Evolutionary conservation across 169 alveolate species (phyloP).

Genomic region (Theileria parva): DNA sequence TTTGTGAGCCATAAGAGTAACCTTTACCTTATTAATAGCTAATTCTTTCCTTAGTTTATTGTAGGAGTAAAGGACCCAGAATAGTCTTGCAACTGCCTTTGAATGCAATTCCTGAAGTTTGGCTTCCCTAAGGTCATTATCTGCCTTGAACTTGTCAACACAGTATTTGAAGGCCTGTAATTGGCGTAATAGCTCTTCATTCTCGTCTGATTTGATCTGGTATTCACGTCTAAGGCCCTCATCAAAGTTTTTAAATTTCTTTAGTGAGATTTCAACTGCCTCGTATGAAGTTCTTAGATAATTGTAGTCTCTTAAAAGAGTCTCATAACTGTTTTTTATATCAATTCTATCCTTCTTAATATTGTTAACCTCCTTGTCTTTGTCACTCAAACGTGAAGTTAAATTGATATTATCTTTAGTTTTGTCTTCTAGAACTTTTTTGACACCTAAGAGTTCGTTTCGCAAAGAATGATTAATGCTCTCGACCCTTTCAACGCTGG

Average conservation of each 20-base stretch:
- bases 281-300: not conserved
- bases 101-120: slow-evolving; percentile 9
- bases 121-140: not conserved
- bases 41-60: slow-evolving; percentile 8
- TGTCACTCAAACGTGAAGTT: slow-evolving; percentile 7
- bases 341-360: not conserved
- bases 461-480: slow-evolving; percentile 15
- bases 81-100: slow-evolving; percentile 5
- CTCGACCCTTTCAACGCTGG: slow-evolving; percentile 32
- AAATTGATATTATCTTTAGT: not conserved
- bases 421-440: not conserved
- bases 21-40: slow-evolving; percentile 13
- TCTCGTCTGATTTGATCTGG: not conserved
- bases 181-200: slow-evolving; percentile 2
- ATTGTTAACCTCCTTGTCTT: slow-evolving; percentile 20
- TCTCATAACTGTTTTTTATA: not conserved
- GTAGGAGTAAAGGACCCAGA: not conserved
- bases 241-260: slow-evolving; percentile 3
- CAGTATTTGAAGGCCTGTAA: not conserved
- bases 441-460: slow-evolving; percentile 7
- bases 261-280: slow-evolving; percentile 7
- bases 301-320: not conserved
- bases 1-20: slow-evolving; percentile 5
- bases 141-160: slow-evolving; percentile 1
- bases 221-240: slow-evolving; percentile 3